A percentile compares a stretch with the other conserved stretches of the same genome.
These are phyloP conservation scores for Brassica rapa DNA, from an alignment of 345 rosid species.

Conservation along the genomic window DNA sequence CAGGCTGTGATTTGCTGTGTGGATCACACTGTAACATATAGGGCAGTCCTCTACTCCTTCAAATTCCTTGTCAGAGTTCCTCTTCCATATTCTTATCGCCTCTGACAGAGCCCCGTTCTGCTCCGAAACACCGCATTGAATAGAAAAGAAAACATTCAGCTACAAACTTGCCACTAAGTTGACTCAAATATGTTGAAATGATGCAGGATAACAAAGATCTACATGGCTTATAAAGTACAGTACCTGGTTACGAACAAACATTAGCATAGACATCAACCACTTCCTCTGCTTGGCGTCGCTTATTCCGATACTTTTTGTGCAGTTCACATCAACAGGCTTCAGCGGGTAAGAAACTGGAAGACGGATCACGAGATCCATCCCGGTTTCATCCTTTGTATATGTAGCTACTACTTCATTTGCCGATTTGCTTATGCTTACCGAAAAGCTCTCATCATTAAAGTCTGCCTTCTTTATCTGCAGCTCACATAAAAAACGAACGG, in stretches of 20 bases:
- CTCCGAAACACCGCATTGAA: conserved; percentile 36
- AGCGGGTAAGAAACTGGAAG: conserved; percentile 89
- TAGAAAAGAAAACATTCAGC: conserved; percentile 1
- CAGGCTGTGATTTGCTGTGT: conserved; percentile 82
- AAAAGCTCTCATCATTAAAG: conserved; percentile 81
- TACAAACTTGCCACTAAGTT: background rate
- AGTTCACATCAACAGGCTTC: conserved; percentile 78
- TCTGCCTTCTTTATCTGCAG: conserved; percentile 87
- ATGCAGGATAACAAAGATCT: conserved; percentile 27
- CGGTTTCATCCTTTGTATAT: conserved; percentile 90
- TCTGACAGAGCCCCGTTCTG: conserved; percentile 98
- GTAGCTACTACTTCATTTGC: conserved; percentile 96
- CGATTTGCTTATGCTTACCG: conserved; percentile 82
- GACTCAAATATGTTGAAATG: background rate
- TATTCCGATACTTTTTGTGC: conserved; percentile 84
- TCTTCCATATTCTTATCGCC: conserved; percentile 88
- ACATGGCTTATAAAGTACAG: conserved; percentile 5
- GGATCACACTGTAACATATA: conserved; percentile 95
- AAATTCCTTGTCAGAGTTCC: conserved; percentile 89
- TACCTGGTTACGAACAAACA: conserved; percentile 96
- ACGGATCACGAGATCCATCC: conserved; percentile 89
- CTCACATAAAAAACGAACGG: conserved; percentile 26
- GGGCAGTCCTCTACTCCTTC: conserved; percentile 99
- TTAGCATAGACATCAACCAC: conserved; percentile 94
- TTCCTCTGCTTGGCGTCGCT: conserved; percentile 93